Base-by-base conservation (phyloP, 2,329 filamentous ascomycete species). In the Botrytis pseudocinerea region DNA sequence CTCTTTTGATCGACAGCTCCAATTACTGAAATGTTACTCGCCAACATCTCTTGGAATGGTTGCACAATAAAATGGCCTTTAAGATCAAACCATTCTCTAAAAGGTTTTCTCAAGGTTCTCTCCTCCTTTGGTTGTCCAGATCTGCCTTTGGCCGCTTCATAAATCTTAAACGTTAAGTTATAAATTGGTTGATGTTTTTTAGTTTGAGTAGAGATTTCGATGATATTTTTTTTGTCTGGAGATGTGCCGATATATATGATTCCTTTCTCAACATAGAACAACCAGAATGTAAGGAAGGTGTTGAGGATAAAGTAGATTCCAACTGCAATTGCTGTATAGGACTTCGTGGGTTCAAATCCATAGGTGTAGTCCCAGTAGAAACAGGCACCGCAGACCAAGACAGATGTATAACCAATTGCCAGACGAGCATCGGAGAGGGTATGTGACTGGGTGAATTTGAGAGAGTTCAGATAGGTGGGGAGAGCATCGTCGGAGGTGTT, bases 401-500 rank as follows among this genome's bases (percentile, higher is more conserved):
- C 94, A 74, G 94, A 93, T 32, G 86, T 83, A 84, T 97, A 98
- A 76, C 96, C 96, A 14, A 99, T 86, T 0, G 86, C 87, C 63
- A 99, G 90, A 71, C 94, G 93, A 65, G 97, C 88, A 80, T 98
- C 95, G 79, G 91, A 90, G 65, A 96, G 90, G 73, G 84, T 87
- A 84, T 98, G 92, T 76, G 92, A 91, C 83, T 97, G 94, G 76
- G 85, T 88, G 86, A 98, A 98, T 77, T 87, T 91, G 82, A 98
- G 90, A 46, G 90, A 93, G 83, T 93, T 95, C 76, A 99, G 90
- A 85, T 98, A 98, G 84, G 96, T 94, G 74, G 93, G 90, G 74
- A 99, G 91, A 73, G 95, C 94, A 84, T 99, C 96, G 85, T 99
- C 96, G 77, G 93, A 94, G 57, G 95, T 97, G 85, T 96, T 97